These are phyloP conservation scores for Monosporascus sp. DNA, from an alignment of 2,329 filamentous ascomycete genomes.

Conservation along the genomic window DNA sequence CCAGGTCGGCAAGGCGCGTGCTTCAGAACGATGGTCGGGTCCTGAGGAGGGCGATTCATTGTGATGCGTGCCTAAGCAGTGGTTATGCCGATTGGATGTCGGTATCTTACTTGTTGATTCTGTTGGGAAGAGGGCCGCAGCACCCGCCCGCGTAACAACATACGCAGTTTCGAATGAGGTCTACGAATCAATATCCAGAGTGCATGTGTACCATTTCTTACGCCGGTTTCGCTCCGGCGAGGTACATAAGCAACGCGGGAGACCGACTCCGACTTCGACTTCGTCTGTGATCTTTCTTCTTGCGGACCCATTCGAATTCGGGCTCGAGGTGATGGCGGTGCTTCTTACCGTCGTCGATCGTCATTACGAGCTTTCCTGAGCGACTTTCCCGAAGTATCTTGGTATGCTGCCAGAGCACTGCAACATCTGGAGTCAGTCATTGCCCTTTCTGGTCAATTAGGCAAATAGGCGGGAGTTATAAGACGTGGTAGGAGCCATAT, in stretches of 20 bases:
- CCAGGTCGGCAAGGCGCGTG: too few species aligned
- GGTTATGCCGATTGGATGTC: too few species aligned
- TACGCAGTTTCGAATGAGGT: not conserved
- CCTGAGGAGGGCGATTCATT: too few species aligned
- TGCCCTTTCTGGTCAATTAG: too few species aligned
- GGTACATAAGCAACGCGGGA: constrained; percentile 50
- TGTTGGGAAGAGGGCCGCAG: too few species aligned
- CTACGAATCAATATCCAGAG: not conserved
- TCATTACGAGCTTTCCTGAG: constrained; percentile 36
- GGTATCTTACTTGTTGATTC: too few species aligned
- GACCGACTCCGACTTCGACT: constrained; percentile 39
- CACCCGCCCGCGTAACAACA: too few species aligned
- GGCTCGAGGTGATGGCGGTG: constrained; percentile 36
- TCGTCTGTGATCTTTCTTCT: constrained; percentile 46
- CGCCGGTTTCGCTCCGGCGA: constrained; percentile 45
- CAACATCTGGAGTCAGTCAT: too few species aligned
- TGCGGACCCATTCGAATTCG: constrained; percentile 52
- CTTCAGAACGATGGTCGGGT: too few species aligned
- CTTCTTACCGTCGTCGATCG: constrained; percentile 39
- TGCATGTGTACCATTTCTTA: constrained; percentile 15
- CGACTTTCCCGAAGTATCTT: constrained; percentile 54
- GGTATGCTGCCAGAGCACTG: constrained; percentile 64
- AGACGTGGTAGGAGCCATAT: too few species aligned
- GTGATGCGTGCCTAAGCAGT: too few species aligned
- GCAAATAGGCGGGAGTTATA: too few species aligned